Evolutionary conservation across 1,139 yeast genomes (phyloP), one percentile per base, ranked within the genome.

Genomic region (Scheffersomyces lignicola): DNA sequence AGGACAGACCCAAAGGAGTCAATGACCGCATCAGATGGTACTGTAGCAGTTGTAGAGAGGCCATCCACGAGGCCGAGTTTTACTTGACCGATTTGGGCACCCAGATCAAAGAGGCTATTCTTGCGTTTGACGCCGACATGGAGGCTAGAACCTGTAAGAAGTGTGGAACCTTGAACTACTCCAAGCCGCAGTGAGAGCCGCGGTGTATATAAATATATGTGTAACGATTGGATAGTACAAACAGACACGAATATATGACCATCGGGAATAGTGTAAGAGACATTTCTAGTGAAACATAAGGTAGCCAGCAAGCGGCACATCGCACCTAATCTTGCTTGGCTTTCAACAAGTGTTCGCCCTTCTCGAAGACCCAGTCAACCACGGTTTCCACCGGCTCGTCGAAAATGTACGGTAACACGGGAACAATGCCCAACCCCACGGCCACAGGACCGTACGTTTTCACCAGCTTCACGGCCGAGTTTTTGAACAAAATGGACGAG

Each of bases 11-110:
- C 0, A 64, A 65, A 36, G 86, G 76, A 2, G 65, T 76, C 24
- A 69, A 75, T 39, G 96, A 87, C 54, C 73, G 75, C 43, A 67
- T 86, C 44, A 72, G 96, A 51, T 89, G 97, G 97, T 90, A 89
- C 58, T 90, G 97, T 51, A 60, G 73, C 12, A 67, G 68, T 9
- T 90, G 97, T 61, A 65, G 64, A 40, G 73, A 75, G 18, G 65
- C 80, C 9, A 81, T 86, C 2, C 78, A 82, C 52, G 89, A 88
- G 55, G 70, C 69, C 17, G 80, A 75, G 36, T 88, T 90, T 54
- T 80, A 83, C 51, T 83, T 92, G 60, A 60, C 66, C 14, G 96
- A 90, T 60, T 71, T 90, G 35, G 97, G 97, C 4, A 83, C 95
- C 2, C 97, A 90, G 56, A 89, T 90, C 37, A 89, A 88, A 57